Percentiles rank a stretch among this genome's conserved stretches.
Evolutionary conservation across 2,329 filamentous ascomycete species (phyloP).

Genomic region (Calonectria henricotiae): DNA sequence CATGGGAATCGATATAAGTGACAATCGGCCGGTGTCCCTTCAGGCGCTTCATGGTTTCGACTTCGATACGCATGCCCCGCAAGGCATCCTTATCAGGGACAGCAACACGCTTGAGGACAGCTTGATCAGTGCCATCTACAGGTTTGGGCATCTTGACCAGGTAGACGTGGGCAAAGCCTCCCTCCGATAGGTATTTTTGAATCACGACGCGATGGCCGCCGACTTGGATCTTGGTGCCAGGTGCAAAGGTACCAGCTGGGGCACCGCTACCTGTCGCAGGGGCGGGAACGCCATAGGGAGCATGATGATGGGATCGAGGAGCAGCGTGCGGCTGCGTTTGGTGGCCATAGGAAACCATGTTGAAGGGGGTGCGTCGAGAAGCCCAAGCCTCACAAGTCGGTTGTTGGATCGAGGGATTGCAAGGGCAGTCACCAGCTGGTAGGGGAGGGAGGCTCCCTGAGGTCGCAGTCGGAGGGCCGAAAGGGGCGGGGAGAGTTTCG

Average conservation of each 20-base stretch:
- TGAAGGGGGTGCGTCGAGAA: slow-evolving; percentile 29
- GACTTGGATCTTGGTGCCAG: slow-evolving; percentile 97
- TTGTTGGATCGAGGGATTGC: slow-evolving; percentile 25
- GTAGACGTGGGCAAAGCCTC: slow-evolving; percentile 98
- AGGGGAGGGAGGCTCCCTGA: slow-evolving; percentile 43
- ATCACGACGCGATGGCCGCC: slow-evolving; percentile 94
- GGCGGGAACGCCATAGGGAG: slow-evolving; percentile 63
- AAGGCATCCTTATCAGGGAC: slow-evolving; percentile 96
- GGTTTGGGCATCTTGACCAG: slow-evolving; percentile 88
- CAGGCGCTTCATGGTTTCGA: slow-evolving; percentile 99
- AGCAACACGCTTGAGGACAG: slow-evolving; percentile 94
- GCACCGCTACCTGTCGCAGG: slow-evolving; percentile 61
- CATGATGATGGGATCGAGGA: slow-evolving; percentile 60
- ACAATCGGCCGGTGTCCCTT: slow-evolving; percentile 98
- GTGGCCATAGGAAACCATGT: slow-evolving; percentile 60
- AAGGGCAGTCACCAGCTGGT: slow-evolving; percentile 44
- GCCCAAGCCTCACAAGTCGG: neutral
- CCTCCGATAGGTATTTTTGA: slow-evolving; percentile 97
- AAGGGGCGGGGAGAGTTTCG: slow-evolving; percentile 36
- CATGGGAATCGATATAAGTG: slow-evolving; percentile 98
- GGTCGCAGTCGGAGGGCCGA: slow-evolving; percentile 42
- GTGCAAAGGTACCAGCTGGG: slow-evolving; percentile 89
- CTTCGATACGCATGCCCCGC: slow-evolving; percentile 97
- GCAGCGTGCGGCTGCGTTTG: slow-evolving; percentile 53
- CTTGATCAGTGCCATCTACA: slow-evolving; percentile 83